Evolutionary conservation across 2,329 filamentous ascomycete species (phyloP), one percentile per base, ranked within the genome.

Genomic region (Trichoderma gracile): DNA sequence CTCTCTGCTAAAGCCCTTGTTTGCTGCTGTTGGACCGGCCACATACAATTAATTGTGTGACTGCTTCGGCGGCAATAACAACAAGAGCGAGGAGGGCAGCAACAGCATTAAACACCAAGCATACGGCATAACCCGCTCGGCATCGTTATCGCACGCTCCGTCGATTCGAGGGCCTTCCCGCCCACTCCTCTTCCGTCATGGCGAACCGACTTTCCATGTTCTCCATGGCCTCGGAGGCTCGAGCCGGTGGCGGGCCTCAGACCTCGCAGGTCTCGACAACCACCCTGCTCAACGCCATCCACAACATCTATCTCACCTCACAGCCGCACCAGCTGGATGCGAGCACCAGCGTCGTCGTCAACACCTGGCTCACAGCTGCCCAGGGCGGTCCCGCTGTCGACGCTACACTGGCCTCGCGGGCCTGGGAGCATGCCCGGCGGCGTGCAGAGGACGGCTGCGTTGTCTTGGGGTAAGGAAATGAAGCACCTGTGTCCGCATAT

Each of bases 381-480:
- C 90, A 90, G 69, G 80, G 85, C 25, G 86, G 89, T 45, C 83
- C 86, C 3, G 93, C 91, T 8, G 86, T 98, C 47, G 95, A 99
- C 77, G 79, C 85, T 47, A 86, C 90, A 23, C 79, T 99, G 57
- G 91, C 91, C 17, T 82, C 86, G 59, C 87, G 92, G 74, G 93
- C 93, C 3, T 99, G 95, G 94, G 95, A 99, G 79, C 95, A 99
- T 81, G 94, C 95, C 64, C 86, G 94, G 70, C 88, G 95, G 67
- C 87, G 95, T 79, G 95, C 95, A 47, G 95, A 99, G 76, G 95
- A 99, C 79, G 93, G 92, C 17, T 97, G 93, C 74, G 90, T 99
- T 68, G 83, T 98, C 61, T 79, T 99, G 69, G 90, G 91, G 92
- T 96, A 82, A 70, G 87, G 78, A 59, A 42, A n/a, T 14, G 19